Evolutionary conservation across 2,329 filamentous ascomycete species (phyloP).

Genomic region (Epichloe elymi): DNA sequence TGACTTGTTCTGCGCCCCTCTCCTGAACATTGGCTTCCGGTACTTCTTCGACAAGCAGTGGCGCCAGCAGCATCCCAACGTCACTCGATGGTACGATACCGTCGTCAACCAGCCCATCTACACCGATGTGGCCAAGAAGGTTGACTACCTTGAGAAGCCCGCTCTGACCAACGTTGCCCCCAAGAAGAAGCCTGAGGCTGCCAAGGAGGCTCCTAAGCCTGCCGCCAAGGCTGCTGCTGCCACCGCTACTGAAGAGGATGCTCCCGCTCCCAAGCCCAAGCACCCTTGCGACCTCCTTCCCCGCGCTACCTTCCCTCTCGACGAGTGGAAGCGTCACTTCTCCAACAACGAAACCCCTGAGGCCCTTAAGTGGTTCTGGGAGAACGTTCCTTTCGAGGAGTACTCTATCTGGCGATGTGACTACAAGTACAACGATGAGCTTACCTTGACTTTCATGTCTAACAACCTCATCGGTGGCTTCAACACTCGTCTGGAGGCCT

Average conservation of each 20-base stretch:
- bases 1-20: constrained; percentile 71
- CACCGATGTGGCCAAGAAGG: constrained; percentile 62
- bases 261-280: constrained; percentile 73
- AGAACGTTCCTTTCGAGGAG: constrained; percentile 85
- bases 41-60: constrained; percentile 88
- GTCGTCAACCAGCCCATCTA: constrained; percentile 88
- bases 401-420: constrained; percentile 90
- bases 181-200: constrained; percentile 69
- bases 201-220: constrained; percentile 56
- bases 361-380: constrained; percentile 96
- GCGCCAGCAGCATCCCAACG: constrained; percentile 70
- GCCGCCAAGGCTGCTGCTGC: constrained; percentile 14
- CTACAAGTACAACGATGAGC: constrained; percentile 99
- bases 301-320: constrained; percentile 67
- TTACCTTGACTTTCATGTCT: constrained; percentile 96
- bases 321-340: constrained; percentile 98
- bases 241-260: constrained; percentile 24
- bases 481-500: constrained; percentile 91
- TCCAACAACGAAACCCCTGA: constrained; percentile 84
- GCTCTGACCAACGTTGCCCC: constrained; percentile 56
- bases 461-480: constrained; percentile 97
- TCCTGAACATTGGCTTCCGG: constrained; percentile 80
- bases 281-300: constrained; percentile 82
- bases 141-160: constrained; percentile 70
- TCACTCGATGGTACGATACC: constrained; percentile 89